Percentiles rank a stretch among this genome's conserved stretches.
Evolutionary conservation across 352 stramenopile genomes (phyloP).

Genomic region (Pythium aristosporum): DNA sequence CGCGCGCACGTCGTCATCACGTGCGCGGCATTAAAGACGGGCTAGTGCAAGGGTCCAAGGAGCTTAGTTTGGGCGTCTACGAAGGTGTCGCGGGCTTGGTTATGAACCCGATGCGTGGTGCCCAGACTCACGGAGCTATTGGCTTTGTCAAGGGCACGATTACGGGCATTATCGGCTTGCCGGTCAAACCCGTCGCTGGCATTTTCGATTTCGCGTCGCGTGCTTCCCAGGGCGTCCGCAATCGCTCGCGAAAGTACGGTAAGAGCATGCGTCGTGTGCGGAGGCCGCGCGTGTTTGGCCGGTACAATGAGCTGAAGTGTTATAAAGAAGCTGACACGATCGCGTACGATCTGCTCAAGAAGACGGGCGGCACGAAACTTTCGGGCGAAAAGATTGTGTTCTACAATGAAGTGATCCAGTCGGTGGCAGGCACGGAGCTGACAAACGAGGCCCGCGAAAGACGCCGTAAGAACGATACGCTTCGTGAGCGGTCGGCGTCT

Average conservation of each 20-base stretch:
- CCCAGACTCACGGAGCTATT: constrained; percentile 73
- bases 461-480: constrained; percentile 60
- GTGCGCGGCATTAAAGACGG: constrained; percentile 80
- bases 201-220: constrained; percentile 91
- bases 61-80: constrained; percentile 81
- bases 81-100: constrained; percentile 83
- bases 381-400: constrained; percentile 87
- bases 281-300: constrained; percentile 82
- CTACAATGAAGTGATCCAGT: constrained; percentile 86
- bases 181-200: constrained; percentile 83
- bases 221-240: constrained; percentile 82
- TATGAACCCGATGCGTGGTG: constrained; percentile 79
- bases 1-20: constrained; percentile 70
- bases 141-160: constrained; percentile 86
- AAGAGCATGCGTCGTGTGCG: constrained; percentile 79
- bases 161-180: constrained; percentile 84
- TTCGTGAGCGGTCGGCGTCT: constrained; percentile 62
- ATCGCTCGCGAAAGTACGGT: constrained; percentile 77
- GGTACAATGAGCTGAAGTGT: constrained; percentile 87
- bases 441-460: constrained; percentile 68
- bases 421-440: constrained; percentile 64
- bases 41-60: constrained; percentile 80
- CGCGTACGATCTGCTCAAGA: constrained; percentile 81
- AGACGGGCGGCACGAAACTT: constrained; percentile 62
- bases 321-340: constrained; percentile 89